phyloP scores from a whole-genome alignment of 2,329 filamentous ascomycete genomes.

The Rhexocercosporidium sp. region DNA sequence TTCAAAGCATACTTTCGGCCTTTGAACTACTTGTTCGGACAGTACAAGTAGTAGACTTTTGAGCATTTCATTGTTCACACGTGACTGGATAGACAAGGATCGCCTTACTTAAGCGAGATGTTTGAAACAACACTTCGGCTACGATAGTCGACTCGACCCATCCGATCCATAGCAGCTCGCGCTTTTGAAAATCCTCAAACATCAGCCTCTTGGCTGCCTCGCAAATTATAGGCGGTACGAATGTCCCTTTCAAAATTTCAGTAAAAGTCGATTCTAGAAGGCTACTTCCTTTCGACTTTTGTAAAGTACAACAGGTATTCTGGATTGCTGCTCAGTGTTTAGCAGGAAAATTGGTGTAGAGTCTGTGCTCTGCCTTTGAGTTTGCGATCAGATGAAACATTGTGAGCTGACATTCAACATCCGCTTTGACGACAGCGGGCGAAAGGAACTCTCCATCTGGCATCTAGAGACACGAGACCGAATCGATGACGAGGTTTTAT shows the following conservation, averaged over 20 bases:
- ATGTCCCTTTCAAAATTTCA: not conserved
- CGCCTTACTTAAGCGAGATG: slow-evolving; percentile 11
- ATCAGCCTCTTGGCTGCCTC: not conserved
- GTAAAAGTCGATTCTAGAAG: no score
- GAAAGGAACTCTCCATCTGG: no score
- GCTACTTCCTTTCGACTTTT: no score
- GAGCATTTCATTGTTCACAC: not conserved
- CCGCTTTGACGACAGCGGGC: no score
- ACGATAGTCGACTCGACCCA: not conserved
- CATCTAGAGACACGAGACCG: no score
- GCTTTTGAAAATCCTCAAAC: slow-evolving; percentile 5
- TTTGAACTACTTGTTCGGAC: not conserved
- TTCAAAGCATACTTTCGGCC: not conserved
- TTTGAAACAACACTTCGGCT: slow-evolving; percentile 10
- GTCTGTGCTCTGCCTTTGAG: no score
- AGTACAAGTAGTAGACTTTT: not conserved
- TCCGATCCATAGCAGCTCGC: not conserved
- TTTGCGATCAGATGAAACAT: no score
- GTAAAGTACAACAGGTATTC: no score
- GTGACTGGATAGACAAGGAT: not conserved
- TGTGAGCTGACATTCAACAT: no score
- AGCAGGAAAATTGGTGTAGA: no score
- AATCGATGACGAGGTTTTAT: no score
- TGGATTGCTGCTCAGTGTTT: no score
- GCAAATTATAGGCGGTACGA: slow-evolving; percentile 1